Percentiles rank a stretch among this genome's conserved stretches.
These are phyloP conservation scores for Malus orientalis DNA, from an alignment of 306 rosid genomes.

Conservation along the genomic window DNA sequence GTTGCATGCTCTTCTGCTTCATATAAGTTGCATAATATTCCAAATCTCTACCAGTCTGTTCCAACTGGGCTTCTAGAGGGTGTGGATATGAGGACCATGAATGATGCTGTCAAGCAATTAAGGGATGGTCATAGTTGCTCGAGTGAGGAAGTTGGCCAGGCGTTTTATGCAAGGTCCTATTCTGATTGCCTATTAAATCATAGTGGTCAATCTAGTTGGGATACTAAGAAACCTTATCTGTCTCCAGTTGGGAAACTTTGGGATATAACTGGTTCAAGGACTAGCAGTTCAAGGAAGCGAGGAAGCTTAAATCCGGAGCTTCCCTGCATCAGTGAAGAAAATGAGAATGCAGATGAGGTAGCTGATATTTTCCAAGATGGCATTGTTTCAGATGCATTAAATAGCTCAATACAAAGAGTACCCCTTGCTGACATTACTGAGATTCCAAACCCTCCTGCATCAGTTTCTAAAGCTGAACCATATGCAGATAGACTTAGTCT, in stretches of 20 bases:
- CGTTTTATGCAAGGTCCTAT: conserved; percentile 33
- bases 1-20: conserved; percentile 41
- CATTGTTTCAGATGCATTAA: conserved; percentile 17
- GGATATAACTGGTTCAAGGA: conserved; percentile 49
- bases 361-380: conserved; percentile 35
- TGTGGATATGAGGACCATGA: conserved; percentile 29
- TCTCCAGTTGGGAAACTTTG: conserved; percentile 69
- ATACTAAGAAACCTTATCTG: conserved; percentile 28
- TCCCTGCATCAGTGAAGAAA: conserved; percentile 83
- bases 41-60: conserved; percentile 37
- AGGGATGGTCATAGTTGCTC: conserved; percentile 6
- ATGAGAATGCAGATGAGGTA: conserved; percentile 63
- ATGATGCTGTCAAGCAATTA: conserved; percentile 19
- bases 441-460: conserved; percentile 29
- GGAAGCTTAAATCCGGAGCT: conserved; percentile 63
- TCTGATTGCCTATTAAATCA: conserved; percentile 42
- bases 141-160: conserved; percentile 13
- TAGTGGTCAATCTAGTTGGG: conserved; percentile 29
- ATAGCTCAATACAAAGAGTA: conserved; percentile 32
- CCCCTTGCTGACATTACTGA: conserved; percentile 54
- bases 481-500: conserved; percentile 33
- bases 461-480: conserved; percentile 41
- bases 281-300: conserved; percentile 64
- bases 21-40: conserved; percentile 25
- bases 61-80: conserved; percentile 70